phyloP scores from a whole-genome alignment of 169 alveolate species.

The Perkinsus olseni region DNA sequence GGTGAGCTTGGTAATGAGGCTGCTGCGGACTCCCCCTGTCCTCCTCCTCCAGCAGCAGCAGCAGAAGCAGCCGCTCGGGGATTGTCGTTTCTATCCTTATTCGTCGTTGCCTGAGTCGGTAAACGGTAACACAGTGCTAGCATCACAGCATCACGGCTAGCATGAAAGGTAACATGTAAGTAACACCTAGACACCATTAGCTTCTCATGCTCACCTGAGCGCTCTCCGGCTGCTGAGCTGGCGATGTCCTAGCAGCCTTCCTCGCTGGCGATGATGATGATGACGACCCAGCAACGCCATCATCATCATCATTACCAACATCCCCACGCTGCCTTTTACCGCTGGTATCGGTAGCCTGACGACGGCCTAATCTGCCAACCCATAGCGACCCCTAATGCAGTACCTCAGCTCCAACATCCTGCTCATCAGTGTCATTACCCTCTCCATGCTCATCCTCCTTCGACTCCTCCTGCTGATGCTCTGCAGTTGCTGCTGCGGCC shows the following conservation, averaged over 20 bases:
- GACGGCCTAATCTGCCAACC: too few species aligned
- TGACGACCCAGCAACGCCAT: too few species aligned
- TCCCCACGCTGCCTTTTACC: neutral
- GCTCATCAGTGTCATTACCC: neutral
- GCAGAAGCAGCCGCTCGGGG: too few species aligned
- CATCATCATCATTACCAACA: neutral
- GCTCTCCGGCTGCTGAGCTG: too few species aligned
- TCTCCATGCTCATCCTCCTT: neutral
- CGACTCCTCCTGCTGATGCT: neutral
- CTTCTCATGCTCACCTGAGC: too few species aligned
- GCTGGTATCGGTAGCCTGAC: too few species aligned
- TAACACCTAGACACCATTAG: too few species aligned
- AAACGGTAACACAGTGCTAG: neutral
- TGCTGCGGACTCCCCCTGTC: neutral
- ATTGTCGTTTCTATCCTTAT: too few species aligned
- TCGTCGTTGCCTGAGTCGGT: too few species aligned
- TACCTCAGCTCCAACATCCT: neutral
- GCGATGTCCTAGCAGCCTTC: neutral
- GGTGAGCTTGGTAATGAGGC: neutral
- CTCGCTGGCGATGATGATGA: neutral
- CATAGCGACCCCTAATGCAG: too few species aligned
- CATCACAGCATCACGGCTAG: neutral
- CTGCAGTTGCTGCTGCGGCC: neutral
- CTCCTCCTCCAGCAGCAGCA: neutral
- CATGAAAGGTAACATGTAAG: too few species aligned